phyloP scores from a whole-genome alignment of 192 early-diverging fungal species.

The Umbelopsis ramanniana region DNA sequence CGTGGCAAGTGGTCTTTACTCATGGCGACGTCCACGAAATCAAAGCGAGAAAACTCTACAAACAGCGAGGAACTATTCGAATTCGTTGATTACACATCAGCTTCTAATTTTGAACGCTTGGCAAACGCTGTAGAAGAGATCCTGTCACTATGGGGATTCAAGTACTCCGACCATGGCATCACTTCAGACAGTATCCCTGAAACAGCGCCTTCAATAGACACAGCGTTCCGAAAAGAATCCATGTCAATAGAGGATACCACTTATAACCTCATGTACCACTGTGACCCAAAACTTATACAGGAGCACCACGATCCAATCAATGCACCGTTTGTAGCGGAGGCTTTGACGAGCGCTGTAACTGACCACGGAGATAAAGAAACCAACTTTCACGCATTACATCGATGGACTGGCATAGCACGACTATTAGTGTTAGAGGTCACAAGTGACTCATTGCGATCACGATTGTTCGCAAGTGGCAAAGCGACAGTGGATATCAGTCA shows the following conservation, averaged over 20 bases:
- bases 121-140: slow-evolving; percentile 64
- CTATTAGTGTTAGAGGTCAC: slow-evolving; percentile 56
- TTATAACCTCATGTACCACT: slow-evolving; percentile 43
- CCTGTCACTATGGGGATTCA: slow-evolving; percentile 60
- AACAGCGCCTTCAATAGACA: slow-evolving; percentile 27
- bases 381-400: slow-evolving; percentile 62
- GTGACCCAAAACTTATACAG: slow-evolving; percentile 3
- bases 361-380: neutral
- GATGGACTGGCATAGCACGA: slow-evolving; percentile 64
- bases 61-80: slow-evolving; percentile 70
- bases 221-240: slow-evolving; percentile 39
- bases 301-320: slow-evolving; percentile 21
- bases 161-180: slow-evolving; percentile 53
- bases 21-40: slow-evolving; percentile 2
- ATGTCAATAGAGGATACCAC: slow-evolving; percentile 19
- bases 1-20: too few species aligned
- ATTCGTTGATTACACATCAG: slow-evolving; percentile 75
- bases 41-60: slow-evolving; percentile 26
- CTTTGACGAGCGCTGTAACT: neutral
- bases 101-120: slow-evolving; percentile 70
- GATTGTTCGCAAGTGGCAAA: slow-evolving; percentile 36
- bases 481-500: slow-evolving; percentile 61
- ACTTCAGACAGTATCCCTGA: slow-evolving; percentile 48
- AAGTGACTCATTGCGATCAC: slow-evolving; percentile 24
- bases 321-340: neutral